Conservation (phyloP, 2,329 filamentous ascomycete genomes). For the Cadophora luteo-olivacea region DNA sequence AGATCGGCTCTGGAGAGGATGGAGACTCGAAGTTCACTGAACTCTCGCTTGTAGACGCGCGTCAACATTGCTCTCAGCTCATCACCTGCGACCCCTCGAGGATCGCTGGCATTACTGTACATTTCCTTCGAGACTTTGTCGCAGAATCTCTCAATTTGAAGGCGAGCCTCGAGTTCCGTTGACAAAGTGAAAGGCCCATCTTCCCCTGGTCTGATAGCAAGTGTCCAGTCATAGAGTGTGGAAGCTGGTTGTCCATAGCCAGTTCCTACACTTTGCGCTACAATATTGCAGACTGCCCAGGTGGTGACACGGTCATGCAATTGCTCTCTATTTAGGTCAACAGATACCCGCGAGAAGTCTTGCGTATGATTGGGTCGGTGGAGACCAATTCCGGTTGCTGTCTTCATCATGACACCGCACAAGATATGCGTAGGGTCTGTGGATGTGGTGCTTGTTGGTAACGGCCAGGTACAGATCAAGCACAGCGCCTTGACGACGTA, state of each 20-base stretch:
- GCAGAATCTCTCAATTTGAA: constrained; percentile 76
- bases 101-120: constrained; percentile 79
- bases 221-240: constrained; percentile 77
- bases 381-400: constrained; percentile 82
- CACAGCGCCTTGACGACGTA: constrained; percentile 83
- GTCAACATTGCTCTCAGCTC: constrained; percentile 71
- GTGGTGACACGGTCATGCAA: constrained; percentile 79
- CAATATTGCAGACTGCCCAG: constrained; percentile 87
- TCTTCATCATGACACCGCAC: constrained; percentile 85
- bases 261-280: constrained; percentile 81
- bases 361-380: constrained; percentile 83
- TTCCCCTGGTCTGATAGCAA: constrained; percentile 65
- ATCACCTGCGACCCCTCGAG: constrained; percentile 71
- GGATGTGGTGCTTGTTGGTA: constrained; percentile 81
- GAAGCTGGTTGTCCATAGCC: constrained; percentile 84
- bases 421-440: constrained; percentile 81
- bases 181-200: constrained; percentile 64
- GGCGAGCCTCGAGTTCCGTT: constrained; percentile 68
- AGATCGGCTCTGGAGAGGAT: constrained; percentile 61
- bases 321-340: constrained; percentile 80
- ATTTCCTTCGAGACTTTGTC: constrained; percentile 81
- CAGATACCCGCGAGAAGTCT: constrained; percentile 78
- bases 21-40: constrained; percentile 66
- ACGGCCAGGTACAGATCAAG: constrained; percentile 80
- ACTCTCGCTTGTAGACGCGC: constrained; percentile 70